Base-by-base conservation (phyloP, 2,329 filamentous ascomycete species). In the Neofusicoccum cordaticola region DNA sequence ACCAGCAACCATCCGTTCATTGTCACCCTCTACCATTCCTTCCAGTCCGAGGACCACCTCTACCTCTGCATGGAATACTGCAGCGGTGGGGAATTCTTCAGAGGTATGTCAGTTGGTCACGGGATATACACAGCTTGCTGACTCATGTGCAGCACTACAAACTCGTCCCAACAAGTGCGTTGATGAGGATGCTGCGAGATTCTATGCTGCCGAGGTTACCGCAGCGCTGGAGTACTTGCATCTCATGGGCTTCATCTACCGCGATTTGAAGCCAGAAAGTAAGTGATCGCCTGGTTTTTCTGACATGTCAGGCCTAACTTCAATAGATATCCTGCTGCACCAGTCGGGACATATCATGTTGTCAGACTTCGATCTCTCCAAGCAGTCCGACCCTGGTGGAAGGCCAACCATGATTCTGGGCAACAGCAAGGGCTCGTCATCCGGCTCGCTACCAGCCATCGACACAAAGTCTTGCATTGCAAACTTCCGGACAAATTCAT, bases 51-150 rank as follows among this genome's bases (percentile, higher is more conserved):
- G 77, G 95, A 99, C 70, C 93, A 98, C 79, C 85, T 99, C 47
- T 99, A 99, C 75, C 85, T 99, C n/a, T 99, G 95, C 78, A 99
- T 99, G 95, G 95, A 99, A 79, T 99, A 99, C 77, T 99, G 95
- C 83, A 98, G 93, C 72, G 95, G 95, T 69, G 95, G 95, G 67
- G 95, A 99, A 79, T 99, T 99, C 82, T 99, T 99, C 84, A 85
- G 95, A 77, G 56, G 56, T 60, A 60, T n/a, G 56, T 15, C n/a
- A 82, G 81, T 84, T 72, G 63, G 76, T 69, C 44, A 64, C 35
- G 37, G 44, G 22, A 41, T 9, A 6, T n/a, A 35, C 41, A 12
- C 15, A 19, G 17, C 27, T 63, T 62, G 37, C 66, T 71, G 61
- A 65, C 66, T 37, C 15, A 5, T 9, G 12, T 8, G 31, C 42